Evolutionary conservation across 345 rosid species (phyloP).

Genomic region (Mangifera indica): DNA sequence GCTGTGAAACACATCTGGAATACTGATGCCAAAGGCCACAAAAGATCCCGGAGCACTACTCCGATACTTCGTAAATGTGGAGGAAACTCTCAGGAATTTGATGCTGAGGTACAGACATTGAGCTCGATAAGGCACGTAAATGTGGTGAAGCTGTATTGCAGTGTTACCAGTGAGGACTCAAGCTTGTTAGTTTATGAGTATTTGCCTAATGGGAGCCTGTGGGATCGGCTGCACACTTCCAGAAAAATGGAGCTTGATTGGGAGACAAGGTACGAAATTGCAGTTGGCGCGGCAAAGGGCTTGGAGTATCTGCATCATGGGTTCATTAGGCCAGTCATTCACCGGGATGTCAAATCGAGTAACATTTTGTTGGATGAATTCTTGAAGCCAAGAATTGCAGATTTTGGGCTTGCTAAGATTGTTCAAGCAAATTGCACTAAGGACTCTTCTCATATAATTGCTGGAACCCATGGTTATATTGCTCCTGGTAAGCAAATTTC

Average conservation of each 20-base stretch:
- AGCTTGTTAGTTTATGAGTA: constrained; percentile 91
- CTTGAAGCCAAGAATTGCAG: constrained; percentile 86
- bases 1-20: constrained; percentile 84
- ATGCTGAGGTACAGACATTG: constrained; percentile 77
- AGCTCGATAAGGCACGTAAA: constrained; percentile 94
- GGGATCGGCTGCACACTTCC: constrained; percentile 72
- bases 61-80: constrained; percentile 58
- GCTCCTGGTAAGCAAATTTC: constrained; percentile 70
- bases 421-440: constrained; percentile 47
- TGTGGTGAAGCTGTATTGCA: constrained; percentile 89
- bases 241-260: constrained; percentile 69
- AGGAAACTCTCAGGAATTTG: constrained; percentile 58
- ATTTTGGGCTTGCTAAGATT: constrained; percentile 94
- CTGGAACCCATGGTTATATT: constrained; percentile 91
- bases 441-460: constrained; percentile 72
- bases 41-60: constrained; percentile 43
- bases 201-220: constrained; percentile 84
- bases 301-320: constrained; percentile 91
- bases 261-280: constrained; percentile 79
- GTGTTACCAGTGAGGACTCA: constrained; percentile 88
- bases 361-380: constrained; percentile 80
- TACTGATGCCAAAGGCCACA: constrained; percentile 27
- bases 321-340: constrained; percentile 67
- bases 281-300: constrained; percentile 81
- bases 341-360: constrained; percentile 83